phyloP scores from a whole-genome alignment of 2,329 filamentous ascomycete species.

The Aspergillus ustus region DNA sequence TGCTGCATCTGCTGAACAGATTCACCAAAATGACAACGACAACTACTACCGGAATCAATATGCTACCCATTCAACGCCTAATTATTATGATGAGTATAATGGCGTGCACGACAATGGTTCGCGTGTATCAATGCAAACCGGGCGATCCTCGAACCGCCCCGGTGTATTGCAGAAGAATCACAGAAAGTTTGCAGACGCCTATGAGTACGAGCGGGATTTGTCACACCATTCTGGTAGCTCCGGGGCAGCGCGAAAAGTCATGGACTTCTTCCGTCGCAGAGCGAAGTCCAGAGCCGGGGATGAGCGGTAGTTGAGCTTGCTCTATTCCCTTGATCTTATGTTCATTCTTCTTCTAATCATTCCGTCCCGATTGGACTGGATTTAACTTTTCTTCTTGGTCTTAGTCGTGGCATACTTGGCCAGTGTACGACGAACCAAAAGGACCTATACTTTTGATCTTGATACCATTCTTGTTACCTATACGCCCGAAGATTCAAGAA shows the following conservation, averaged over 20 bases:
- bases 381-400: constrained; percentile 19
- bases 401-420: constrained; percentile 13
- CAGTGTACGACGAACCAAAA: constrained; percentile 15
- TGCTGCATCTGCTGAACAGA: constrained; percentile 35
- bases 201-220: constrained; percentile 68
- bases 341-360: constrained; percentile 19
- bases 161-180: constrained; percentile 82
- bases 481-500: constrained; percentile 17
- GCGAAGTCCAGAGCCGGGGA: constrained; percentile 70
- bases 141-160: constrained; percentile 45
- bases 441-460: constrained; percentile 19
- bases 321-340: constrained; percentile 19
- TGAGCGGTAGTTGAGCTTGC: constrained; percentile 37
- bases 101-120: constrained; percentile 45
- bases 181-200: constrained; percentile 83
- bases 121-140: constrained; percentile 49
- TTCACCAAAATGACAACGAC: constrained; percentile 37
- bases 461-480: constrained; percentile 17
- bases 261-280: constrained; percentile 95
- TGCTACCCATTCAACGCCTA: constrained; percentile 40
- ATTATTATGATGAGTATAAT: constrained; percentile 56
- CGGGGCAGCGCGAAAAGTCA: constrained; percentile 86
- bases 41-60: constrained; percentile 37
- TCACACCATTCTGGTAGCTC: constrained; percentile 79
- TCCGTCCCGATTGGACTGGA: constrained; percentile 17